These are phyloP conservation scores for Scleroderma bovista DNA, from an alignment of 768 basidiomycete species.

Conservation along the genomic window DNA sequence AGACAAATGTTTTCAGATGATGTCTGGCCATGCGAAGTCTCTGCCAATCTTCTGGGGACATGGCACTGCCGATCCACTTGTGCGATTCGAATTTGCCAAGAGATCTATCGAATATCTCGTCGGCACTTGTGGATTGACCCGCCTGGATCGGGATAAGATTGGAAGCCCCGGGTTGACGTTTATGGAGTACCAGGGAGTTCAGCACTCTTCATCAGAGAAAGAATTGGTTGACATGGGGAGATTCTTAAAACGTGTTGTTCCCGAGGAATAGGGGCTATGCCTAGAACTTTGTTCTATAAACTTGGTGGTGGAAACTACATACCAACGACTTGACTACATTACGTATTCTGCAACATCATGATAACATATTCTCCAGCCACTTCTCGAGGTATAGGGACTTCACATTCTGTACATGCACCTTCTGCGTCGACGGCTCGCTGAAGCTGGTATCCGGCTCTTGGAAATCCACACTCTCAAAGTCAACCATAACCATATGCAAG, in stretches of 20 bases:
- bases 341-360: too few species aligned
- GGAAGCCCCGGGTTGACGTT: constrained; percentile 47
- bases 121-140: constrained; percentile 40
- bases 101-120: constrained; percentile 53
- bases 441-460: too few species aligned
- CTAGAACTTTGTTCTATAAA: too few species aligned
- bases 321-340: too few species aligned
- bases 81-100: constrained; percentile 47
- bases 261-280: constrained; percentile 13
- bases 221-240: constrained; percentile 62
- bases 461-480: too few species aligned
- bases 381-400: too few species aligned
- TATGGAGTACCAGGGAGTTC: constrained; percentile 55
- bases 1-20: constrained; percentile 39
- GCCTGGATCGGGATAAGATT: neutral
- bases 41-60: constrained; percentile 83
- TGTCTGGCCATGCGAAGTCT: constrained; percentile 48
- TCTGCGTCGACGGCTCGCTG: too few species aligned
- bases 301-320: too few species aligned
- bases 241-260: constrained; percentile 61
- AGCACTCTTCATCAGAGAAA: constrained; percentile 52
- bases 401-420: too few species aligned
- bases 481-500: too few species aligned
- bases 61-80: constrained; percentile 66
- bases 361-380: too few species aligned